These are phyloP conservation scores for Daldinia sp. DNA, from an alignment of 2,329 filamentous ascomycete genomes.

Conservation along the genomic window DNA sequence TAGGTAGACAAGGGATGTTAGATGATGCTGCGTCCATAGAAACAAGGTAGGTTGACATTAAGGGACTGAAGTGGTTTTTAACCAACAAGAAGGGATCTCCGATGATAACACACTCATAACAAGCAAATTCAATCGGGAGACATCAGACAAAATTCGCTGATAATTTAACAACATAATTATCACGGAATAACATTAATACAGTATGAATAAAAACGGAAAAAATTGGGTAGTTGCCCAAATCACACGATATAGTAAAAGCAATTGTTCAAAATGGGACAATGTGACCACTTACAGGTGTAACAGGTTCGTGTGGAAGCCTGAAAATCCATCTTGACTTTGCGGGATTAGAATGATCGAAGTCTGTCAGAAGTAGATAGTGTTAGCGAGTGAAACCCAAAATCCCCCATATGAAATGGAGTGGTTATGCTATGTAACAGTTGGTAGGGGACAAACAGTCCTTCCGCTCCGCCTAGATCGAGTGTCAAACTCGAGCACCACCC, in stretches of 20 bases:
- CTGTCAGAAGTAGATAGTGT: constrained; percentile 3
- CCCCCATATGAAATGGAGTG: neutral
- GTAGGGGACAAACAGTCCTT: neutral
- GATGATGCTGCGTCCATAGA: constrained; percentile 34
- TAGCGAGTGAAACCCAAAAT: neutral
- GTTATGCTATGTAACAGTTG: constrained; percentile 1
- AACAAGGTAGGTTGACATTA: neutral
- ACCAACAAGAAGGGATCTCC: neutral
- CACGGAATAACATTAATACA: constrained; percentile 2
- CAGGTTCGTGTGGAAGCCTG: constrained; percentile 23
- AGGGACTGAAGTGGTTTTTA: neutral
- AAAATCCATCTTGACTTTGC: constrained; percentile 24
- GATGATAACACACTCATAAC: neutral
- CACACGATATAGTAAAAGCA: neutral
- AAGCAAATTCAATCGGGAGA: neutral
- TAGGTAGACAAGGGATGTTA: constrained; percentile 50
- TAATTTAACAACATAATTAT: constrained; percentile 3
- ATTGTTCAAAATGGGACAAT: neutral
- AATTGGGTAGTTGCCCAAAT: neutral
- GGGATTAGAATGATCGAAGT: neutral
- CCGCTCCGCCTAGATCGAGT: constrained; percentile 2
- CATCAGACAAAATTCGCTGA: neutral
- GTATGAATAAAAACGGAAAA: neutral
- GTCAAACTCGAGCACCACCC: neutral
- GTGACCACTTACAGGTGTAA: constrained; percentile 29